phyloP scores from a whole-genome alignment of 768 basidiomycete species.

The Glaciozyma antarctica region DNA sequence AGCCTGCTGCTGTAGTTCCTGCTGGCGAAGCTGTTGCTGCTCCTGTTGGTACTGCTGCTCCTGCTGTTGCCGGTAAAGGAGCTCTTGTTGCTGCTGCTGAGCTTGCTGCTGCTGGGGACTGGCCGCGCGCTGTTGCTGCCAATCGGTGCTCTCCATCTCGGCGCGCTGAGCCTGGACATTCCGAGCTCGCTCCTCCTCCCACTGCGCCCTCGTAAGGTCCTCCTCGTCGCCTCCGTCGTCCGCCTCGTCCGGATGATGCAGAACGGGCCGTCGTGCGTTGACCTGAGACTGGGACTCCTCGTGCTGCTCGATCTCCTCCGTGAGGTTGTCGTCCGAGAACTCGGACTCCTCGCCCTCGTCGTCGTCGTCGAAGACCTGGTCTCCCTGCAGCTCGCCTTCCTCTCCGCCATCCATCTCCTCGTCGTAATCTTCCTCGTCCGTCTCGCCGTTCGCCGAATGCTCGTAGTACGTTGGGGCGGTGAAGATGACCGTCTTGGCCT shows the following conservation, averaged over 20 bases:
- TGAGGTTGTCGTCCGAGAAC: conserved; percentile 25
- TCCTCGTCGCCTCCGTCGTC: conserved; percentile 16
- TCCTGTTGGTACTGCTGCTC: not conserved
- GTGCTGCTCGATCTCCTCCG: conserved; percentile 12
- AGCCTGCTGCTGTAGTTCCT: not conserved
- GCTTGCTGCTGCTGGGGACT: not conserved
- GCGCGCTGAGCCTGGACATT: not conserved
- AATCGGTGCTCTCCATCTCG: not conserved
- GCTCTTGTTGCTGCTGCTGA: not conserved
- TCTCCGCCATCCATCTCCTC: conserved; percentile 25
- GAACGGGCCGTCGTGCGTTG: not conserved
- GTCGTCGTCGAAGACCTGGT: conserved; percentile 10
- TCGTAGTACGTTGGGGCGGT: conserved; percentile 49
- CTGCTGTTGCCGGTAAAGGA: not conserved
- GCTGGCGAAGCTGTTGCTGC: not conserved
- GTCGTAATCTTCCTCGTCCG: conserved; percentile 47
- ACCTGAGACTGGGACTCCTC: conserved; percentile 5
- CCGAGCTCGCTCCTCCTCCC: not conserved
- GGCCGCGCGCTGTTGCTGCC: not conserved
- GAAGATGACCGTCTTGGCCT: conserved; percentile 53
- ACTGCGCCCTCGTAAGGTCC: not conserved
- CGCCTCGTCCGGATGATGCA: conserved; percentile 12
- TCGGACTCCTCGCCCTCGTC: conserved; percentile 23
- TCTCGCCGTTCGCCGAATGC: conserved; percentile 39
- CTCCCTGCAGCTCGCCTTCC: conserved; percentile 3